Evolutionary conservation across 2,329 filamentous ascomycete genomes (phyloP), one percentile per base, ranked within the genome.

Genomic region (Coleophoma crateriformis): DNA sequence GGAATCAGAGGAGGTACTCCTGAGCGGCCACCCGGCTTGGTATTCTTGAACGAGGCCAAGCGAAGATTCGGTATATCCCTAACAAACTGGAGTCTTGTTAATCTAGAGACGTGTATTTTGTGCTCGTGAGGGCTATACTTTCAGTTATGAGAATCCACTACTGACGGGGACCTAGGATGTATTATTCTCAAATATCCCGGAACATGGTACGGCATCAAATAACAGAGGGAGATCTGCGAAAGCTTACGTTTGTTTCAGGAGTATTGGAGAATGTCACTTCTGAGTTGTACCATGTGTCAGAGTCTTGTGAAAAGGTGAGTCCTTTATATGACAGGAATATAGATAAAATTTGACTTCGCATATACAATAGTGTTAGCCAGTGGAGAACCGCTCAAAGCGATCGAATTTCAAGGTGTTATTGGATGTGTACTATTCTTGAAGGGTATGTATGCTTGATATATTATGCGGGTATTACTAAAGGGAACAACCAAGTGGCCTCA

Each of bases 121-220:
- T 37, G 34, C 10, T 19, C 47, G 47, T 49, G 27, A 49, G 47
- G 22, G 32, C 33, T n/a, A 12, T 12, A 2, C 8, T 22, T 17
- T 4, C 8, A 27, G 19, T 14, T 27, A 14, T 20, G 4, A n/a
- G 12, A 8, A 27, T n/a, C 17, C 20, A 27, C 19, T 32, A 14
- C 41, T 44, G 12, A 44, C 14, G 19, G 3, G 3, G 19, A 32
- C 14, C 19, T 7, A 22, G 33, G 19, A 12, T 49, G 15, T 49
- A 45, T 33, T 49, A 45, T 33, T 41, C 47, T n/a, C 47, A 49
- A 49, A 27, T 27, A n/a, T 49, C 47, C 12, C 33, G 47, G 7
- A 49, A 49, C 15, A 14, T 49, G 33, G 47, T 49, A 27, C 11
- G 40, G 15, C 7, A 27, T 33, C 19, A 10, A 22, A 12, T 10